Conservation (phyloP, 257 asterid species). For the Lantana camara region DNA sequence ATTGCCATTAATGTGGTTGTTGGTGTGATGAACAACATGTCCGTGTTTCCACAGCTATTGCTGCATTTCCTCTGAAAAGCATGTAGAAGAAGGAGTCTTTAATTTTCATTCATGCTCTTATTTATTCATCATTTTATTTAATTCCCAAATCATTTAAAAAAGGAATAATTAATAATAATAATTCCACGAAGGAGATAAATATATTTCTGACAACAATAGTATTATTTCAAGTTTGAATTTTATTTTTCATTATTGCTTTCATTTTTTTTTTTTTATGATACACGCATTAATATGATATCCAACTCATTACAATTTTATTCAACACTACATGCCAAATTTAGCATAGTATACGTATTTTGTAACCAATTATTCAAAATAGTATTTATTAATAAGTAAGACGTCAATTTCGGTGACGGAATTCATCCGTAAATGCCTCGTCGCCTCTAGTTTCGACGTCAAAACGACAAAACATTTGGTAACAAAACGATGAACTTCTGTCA, state of each 20-base stretch:
- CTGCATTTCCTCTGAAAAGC: slow-evolving; percentile 11
- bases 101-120: slow-evolving; percentile 11
- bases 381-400: too few species aligned
- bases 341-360: background rate
- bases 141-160: slow-evolving; percentile 11
- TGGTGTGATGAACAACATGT: slow-evolving; percentile 31
- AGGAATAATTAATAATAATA: background rate
- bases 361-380: too few species aligned
- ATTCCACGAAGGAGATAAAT: background rate
- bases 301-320: background rate
- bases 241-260: background rate
- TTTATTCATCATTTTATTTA: background rate
- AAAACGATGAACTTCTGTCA: too few species aligned
- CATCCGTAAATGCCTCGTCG: too few species aligned
- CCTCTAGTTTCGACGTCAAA: too few species aligned
- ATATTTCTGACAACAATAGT: background rate
- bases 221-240: background rate
- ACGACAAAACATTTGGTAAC: too few species aligned
- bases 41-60: background rate
- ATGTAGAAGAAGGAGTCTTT: slow-evolving; percentile 4
- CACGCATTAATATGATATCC: background rate
- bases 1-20: slow-evolving; percentile 42
- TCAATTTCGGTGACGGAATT: too few species aligned
- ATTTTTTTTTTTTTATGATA: background rate
- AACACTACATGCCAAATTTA: background rate